Conservation (phyloP, 2,329 filamentous ascomycete genomes). For the Nemania diffusa region DNA sequence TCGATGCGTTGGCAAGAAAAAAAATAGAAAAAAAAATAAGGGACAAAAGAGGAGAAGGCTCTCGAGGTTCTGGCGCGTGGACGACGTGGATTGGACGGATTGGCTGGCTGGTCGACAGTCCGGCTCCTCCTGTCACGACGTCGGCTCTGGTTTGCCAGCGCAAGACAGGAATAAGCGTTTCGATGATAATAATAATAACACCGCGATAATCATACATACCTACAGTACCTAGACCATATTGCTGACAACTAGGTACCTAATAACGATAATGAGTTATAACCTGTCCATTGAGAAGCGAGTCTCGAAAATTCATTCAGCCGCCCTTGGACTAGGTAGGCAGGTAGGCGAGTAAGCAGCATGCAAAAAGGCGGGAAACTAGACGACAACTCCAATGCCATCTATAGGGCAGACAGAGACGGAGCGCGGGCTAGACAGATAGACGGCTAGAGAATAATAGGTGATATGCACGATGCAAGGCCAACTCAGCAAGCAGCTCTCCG, state of each 20-base stretch:
- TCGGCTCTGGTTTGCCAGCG: constrained; percentile 32
- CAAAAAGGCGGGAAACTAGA: constrained; percentile 21
- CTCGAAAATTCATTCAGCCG: constrained; percentile 15
- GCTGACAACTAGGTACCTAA: constrained; percentile 15
- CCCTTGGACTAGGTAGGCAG: constrained; percentile 10
- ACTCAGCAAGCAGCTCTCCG: constrained; percentile 37
- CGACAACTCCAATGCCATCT: too few species aligned
- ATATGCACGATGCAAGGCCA: constrained; percentile 47
- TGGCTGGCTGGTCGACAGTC: constrained; percentile 38
- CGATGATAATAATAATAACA: constrained; percentile 9
- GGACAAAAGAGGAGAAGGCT: constrained; percentile 36
- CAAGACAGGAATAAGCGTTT: constrained; percentile 2
- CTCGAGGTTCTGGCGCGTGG: constrained; percentile 44
- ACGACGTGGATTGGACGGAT: constrained; percentile 47
- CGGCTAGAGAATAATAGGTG: constrained; percentile 30
- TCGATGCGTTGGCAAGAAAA: constrained; percentile 40
- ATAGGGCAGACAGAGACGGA: neutral
- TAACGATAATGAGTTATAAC: neutral
- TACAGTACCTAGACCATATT: neutral
- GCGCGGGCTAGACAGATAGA: neutral
- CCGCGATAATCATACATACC: neutral
- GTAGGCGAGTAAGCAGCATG: neutral
- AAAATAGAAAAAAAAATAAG: constrained; percentile 12
- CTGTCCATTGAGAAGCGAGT: constrained; percentile 15
- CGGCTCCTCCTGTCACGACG: constrained; percentile 37